These are phyloP conservation scores for Nannizziopsis arthrosporioides DNA, from an alignment of 2,329 filamentous ascomycete genomes.

Conservation along the genomic window DNA sequence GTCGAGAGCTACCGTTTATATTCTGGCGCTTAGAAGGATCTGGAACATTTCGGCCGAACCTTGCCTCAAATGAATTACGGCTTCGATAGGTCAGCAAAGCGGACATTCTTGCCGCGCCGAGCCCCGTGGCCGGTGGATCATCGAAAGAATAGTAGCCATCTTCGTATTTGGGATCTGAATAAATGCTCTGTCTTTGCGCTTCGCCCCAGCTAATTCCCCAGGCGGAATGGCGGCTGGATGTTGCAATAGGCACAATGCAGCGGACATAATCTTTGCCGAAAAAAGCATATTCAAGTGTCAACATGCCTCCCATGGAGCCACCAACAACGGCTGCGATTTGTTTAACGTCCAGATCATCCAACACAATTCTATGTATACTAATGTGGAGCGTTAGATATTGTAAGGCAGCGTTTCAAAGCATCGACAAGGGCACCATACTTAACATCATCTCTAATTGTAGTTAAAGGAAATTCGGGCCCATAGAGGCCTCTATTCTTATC, in stretches of 20 bases:
- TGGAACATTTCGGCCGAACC: constrained; percentile 86
- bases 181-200: constrained; percentile 58
- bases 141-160: constrained; percentile 87
- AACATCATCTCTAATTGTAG: constrained; percentile 90
- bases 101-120: constrained; percentile 92
- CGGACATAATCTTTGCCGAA: constrained; percentile 53
- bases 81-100: constrained; percentile 91
- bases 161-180: constrained; percentile 95
- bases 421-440: constrained; percentile 48
- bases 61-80: constrained; percentile 89
- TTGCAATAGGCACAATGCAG: constrained; percentile 45
- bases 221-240: constrained; percentile 44
- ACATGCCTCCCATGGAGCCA: constrained; percentile 49
- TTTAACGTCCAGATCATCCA: constrained; percentile 44
- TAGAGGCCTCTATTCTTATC: constrained; percentile 63
- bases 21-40: constrained; percentile 73
- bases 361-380: constrained; percentile 44
- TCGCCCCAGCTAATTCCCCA: constrained; percentile 52
- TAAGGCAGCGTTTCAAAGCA: not conserved
- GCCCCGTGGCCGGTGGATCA: constrained; percentile 73
- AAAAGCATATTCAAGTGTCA: constrained; percentile 52
- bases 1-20: constrained; percentile 56
- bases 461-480: constrained; percentile 90
- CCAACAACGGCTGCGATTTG: constrained; percentile 46
- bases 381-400: constrained; percentile 9